Conservation (phyloP, 2,329 filamentous ascomycete genomes). For the Westerdykella aurantiaca region DNA sequence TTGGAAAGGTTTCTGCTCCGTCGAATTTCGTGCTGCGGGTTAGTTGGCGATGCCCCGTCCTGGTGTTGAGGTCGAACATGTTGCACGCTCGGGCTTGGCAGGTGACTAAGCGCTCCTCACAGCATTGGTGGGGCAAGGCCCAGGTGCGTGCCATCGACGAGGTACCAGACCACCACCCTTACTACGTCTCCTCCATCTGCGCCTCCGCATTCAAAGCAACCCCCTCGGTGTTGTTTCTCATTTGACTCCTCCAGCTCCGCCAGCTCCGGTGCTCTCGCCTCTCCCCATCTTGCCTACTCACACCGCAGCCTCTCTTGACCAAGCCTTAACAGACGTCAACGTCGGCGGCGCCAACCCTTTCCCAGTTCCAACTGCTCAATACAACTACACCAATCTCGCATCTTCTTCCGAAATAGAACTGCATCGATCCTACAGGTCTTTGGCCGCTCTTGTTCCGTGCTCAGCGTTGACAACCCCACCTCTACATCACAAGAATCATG, state of each 20-base stretch:
- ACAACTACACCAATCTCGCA: no score
- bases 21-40: no score
- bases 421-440: not conserved
- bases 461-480: constrained; percentile 8
- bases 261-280: not conserved
- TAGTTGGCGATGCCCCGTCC: no score
- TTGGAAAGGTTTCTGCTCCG: no score
- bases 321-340: constrained; percentile 11
- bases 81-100: no score
- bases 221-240: not conserved
- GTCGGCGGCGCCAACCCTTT: constrained; percentile 23
- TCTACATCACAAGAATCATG: constrained; percentile 58
- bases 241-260: not conserved
- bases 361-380: constrained; percentile 1
- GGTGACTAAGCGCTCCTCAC: no score
- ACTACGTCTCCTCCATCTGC: not conserved
- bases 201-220: not conserved
- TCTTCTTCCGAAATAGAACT: no score
- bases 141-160: no score
- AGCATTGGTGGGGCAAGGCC: no score
- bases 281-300: not conserved
- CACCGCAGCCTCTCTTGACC: no score
- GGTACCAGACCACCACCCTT: not conserved
- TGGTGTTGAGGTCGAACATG: no score
- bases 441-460: not conserved